Evolutionary conservation across 768 basidiomycete species (phyloP), one percentile per base, ranked within the genome.

Genomic region (Artomyces pyxidatus): DNA sequence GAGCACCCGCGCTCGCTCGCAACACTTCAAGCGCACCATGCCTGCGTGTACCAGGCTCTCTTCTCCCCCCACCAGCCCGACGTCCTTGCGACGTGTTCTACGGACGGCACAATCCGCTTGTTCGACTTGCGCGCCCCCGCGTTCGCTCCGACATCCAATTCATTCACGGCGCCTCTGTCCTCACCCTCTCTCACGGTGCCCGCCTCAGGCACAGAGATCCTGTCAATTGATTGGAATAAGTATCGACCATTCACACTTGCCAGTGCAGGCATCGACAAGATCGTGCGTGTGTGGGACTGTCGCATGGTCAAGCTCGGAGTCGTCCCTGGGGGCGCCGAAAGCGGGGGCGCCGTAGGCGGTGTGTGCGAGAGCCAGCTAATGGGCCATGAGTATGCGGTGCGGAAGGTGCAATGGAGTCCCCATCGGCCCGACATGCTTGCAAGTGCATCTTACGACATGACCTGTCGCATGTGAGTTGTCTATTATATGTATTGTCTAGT

Each of bases 31-130:
- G 90, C 91, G 0, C 91, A 95, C 66, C 68, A 75, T 35, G 74
- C 83, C 2, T 93, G 93, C 59, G 87, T 93, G 43, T 97, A 97
- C 65, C 81, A 89, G 61, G 86, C 91, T 2, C 66, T 89, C 32
- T 98, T 92, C 72, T 96, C 93, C 2, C 95, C 95, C 0, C 93
- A 95, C 61, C 80, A 87, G 48, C 86, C 92, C 4, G 83, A 86
- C 48, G 64, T 85, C 27, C 54, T 98, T 49, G 85, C 85, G 1
- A 83, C 89, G 2, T 91, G 88, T 60, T 93, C 90, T 1, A 79
- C 86, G 0, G 90, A 95, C 62, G 94, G 94, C 22, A 83, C 86
- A 0, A 58, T 93, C 48, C 85, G 83, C 58, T 69, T 93, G 48
- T 94, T 91, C 62, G 92, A 95, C 60, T 70, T 85, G 35, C 80